These are phyloP conservation scores for Kewa caespitosa DNA, from an alignment of 179 eudicot genomes.

Conservation along the genomic window DNA sequence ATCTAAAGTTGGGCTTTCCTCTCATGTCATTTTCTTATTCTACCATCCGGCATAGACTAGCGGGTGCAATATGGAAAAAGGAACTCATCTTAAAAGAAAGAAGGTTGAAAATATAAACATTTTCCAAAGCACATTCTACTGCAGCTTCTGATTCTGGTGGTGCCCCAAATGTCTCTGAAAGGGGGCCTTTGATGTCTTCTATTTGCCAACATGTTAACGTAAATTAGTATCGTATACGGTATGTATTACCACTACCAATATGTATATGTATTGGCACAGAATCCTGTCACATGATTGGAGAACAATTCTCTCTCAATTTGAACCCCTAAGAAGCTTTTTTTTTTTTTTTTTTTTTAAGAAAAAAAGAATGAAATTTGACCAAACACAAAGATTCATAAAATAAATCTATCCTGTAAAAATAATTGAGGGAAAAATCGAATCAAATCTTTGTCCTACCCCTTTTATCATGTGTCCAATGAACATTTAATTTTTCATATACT, in stretches of 20 bases:
- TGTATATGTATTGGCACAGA: slow-evolving; percentile 17
- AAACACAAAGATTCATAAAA: slow-evolving; percentile 4
- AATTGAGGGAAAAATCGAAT: slow-evolving; percentile 12
- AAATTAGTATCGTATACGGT: slow-evolving; percentile 23
- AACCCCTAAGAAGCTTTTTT: neutral
- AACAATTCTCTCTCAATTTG: slow-evolving; percentile 20
- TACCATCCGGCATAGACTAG: neutral
- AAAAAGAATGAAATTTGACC: neutral
- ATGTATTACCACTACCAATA: slow-evolving; percentile 16
- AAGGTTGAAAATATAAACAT: neutral
- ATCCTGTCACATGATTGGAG: slow-evolving; percentile 24
- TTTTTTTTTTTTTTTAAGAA: no score
- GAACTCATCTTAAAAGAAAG: neutral
- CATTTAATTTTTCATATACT: neutral
- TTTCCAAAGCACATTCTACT: slow-evolving; percentile 26
- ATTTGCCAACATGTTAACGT: slow-evolving; percentile 32
- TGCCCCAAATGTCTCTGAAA: slow-evolving; percentile 4
- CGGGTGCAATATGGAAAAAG: neutral
- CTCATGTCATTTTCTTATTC: neutral
- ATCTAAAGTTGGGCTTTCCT: neutral
- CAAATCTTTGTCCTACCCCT: slow-evolving; percentile 6
- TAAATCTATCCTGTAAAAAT: neutral
- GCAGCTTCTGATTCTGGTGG: slow-evolving; percentile 1
- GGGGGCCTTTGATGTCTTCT: slow-evolving; percentile 24
- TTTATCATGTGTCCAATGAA: neutral